Evolutionary conservation across 805 yeast species (phyloP).

Genomic region (Schizosaccharomyces cryophilus): DNA sequence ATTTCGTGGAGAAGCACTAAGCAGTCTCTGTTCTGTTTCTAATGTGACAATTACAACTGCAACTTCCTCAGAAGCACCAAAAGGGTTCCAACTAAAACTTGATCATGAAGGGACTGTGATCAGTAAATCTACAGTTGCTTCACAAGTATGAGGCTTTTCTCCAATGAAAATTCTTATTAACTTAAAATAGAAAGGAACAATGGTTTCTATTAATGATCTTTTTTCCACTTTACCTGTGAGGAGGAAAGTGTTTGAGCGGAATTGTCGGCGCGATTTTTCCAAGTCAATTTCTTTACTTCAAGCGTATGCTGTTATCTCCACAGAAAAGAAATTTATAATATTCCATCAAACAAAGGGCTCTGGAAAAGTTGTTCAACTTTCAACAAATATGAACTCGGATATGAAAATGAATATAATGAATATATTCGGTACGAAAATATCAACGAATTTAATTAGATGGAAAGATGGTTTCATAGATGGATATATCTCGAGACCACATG

Average conservation of each 20-base stretch:
- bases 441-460: slow-evolving; percentile 24
- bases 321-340: slow-evolving; percentile 34
- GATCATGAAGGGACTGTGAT: slow-evolving; percentile 29
- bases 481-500: slow-evolving; percentile 45
- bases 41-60: slow-evolving; percentile 26
- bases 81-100: slow-evolving; percentile 31
- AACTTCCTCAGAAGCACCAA: slow-evolving; percentile 21
- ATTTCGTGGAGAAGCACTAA: slow-evolving; percentile 49
- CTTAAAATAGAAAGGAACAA: slow-evolving; percentile 31
- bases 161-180: background rate
- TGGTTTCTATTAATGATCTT: slow-evolving; percentile 29
- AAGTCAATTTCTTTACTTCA: slow-evolving; percentile 41
- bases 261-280: slow-evolving; percentile 43
- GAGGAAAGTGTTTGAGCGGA: slow-evolving; percentile 42
- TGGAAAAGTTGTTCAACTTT: background rate
- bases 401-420: slow-evolving; percentile 35
- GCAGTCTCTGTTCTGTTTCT: slow-evolving; percentile 25
- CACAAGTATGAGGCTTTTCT: slow-evolving; percentile 14
- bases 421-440: slow-evolving; percentile 46
- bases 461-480: slow-evolving; percentile 23
- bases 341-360: slow-evolving; percentile 16
- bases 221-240: slow-evolving; percentile 61
- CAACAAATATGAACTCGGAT: slow-evolving; percentile 5
- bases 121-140: slow-evolving; percentile 18
- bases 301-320: slow-evolving; percentile 37